A percentile compares a stretch with the other conserved stretches of the same genome.
Conservation (phyloP, 2,329 filamentous ascomycete species). For the Cladosporium austrohemisphaericum region DNA sequence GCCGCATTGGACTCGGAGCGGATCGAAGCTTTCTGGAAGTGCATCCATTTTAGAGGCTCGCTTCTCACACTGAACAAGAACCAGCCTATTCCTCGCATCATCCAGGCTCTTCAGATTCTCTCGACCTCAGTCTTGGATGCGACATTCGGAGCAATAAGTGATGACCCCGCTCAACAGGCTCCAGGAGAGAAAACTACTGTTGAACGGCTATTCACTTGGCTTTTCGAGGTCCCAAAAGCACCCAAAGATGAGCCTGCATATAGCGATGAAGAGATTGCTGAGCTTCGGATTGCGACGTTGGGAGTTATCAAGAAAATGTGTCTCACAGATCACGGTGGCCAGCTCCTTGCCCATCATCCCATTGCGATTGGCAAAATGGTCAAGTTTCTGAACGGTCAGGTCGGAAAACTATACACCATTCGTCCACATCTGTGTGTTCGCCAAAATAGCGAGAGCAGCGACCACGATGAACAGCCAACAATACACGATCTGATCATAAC, state of each 20-base stretch:
- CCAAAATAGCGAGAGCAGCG: constrained; percentile 14
- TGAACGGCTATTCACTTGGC: constrained; percentile 59
- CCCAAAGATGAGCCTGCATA: constrained; percentile 41
- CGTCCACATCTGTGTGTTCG: neutral
- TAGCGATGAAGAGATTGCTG: constrained; percentile 40
- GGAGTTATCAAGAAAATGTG: constrained; percentile 55
- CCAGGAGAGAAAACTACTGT: constrained; percentile 48
- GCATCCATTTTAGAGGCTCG: constrained; percentile 63
- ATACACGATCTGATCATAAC: constrained; percentile 41
- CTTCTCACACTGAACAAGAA: constrained; percentile 64
- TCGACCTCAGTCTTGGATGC: constrained; percentile 60
- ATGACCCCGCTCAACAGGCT: constrained; percentile 40
- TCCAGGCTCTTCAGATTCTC: constrained; percentile 62
- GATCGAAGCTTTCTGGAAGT: constrained; percentile 60
- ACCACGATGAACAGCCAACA: constrained; percentile 20
- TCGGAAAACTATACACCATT: constrained; percentile 56
- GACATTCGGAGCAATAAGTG: constrained; percentile 64
- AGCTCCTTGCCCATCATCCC: constrained; percentile 64
- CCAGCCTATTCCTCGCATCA: constrained; percentile 61
- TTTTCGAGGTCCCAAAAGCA: constrained; percentile 53
- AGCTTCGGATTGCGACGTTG: constrained; percentile 45
- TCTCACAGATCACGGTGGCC: constrained; percentile 58
- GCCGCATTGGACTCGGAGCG: constrained; percentile 24
- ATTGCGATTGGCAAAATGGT: constrained; percentile 72
- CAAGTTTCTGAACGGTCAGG: constrained; percentile 68